These are phyloP conservation scores for Lagenaria siceraria DNA, from an alignment of 306 rosid species.

Conservation along the genomic window DNA sequence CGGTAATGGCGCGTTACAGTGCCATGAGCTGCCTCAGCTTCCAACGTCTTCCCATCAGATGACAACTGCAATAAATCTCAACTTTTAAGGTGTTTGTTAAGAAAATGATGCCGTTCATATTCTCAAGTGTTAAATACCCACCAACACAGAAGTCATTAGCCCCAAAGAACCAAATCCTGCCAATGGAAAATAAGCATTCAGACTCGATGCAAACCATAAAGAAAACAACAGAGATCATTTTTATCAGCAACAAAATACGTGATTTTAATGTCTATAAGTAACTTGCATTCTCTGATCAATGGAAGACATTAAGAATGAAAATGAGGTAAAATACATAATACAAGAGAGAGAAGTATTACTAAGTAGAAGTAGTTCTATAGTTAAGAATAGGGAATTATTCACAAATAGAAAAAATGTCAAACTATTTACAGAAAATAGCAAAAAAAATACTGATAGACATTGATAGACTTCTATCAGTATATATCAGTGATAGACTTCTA, in stretches of 20 bases:
- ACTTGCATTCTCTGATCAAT: not conserved
- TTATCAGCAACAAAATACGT: not conserved
- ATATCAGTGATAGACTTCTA: too few species aligned
- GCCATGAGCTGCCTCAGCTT: constrained; percentile 99
- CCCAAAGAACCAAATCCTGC: constrained; percentile 98
- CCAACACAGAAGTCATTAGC: constrained; percentile 94
- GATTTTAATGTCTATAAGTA: not conserved
- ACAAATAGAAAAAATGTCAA: too few species aligned
- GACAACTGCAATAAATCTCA: constrained; percentile 51
- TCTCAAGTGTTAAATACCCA: constrained; percentile 18
- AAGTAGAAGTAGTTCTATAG: not conserved
- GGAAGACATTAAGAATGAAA: not conserved
- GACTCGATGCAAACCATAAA: constrained; percentile 8
- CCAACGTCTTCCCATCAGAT: constrained; percentile 91
- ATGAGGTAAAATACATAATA: not conserved
- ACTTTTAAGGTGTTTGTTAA: not conserved
- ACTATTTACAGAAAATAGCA: too few species aligned
- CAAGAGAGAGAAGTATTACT: not conserved
- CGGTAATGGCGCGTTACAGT: constrained; percentile 94
- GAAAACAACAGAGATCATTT: not conserved
- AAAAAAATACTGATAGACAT: too few species aligned
- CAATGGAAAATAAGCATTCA: constrained; percentile 15
- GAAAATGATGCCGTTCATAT: constrained; percentile 1
- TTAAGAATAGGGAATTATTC: too few species aligned
- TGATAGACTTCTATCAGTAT: too few species aligned